Percentiles rank a stretch among this genome's conserved stretches.
Conservation (phyloP, 768 basidiomycete species). For the Pilatotrama ljubarskyi region DNA sequence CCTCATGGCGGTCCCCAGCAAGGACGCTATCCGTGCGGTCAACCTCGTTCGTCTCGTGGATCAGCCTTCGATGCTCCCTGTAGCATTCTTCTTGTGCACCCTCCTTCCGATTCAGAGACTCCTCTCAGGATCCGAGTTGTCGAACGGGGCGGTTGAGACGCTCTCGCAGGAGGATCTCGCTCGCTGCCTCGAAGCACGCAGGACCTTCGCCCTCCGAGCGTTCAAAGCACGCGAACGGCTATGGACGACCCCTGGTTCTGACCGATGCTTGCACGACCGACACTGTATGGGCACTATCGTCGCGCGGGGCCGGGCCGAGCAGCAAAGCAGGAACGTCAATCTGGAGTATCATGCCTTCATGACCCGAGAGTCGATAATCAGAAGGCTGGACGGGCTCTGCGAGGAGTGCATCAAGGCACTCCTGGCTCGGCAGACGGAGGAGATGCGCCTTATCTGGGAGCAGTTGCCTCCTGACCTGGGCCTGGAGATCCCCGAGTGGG, state of each 20-base stretch:
- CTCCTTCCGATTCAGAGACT: constrained; percentile 27
- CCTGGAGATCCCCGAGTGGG: background rate
- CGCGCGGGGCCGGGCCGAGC: too few relatives aligned
- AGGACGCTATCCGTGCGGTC: constrained; percentile 1
- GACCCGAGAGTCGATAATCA: too few relatives aligned
- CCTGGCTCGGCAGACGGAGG: background rate
- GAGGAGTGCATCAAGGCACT: background rate
- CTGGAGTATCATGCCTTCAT: too few relatives aligned
- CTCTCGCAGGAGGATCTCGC: background rate
- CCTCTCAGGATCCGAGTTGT: background rate
- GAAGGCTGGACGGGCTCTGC: background rate
- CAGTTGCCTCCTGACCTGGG: background rate
- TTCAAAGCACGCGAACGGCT: background rate
- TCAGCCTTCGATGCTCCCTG: background rate
- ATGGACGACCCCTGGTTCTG: background rate
- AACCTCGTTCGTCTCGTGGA: background rate
- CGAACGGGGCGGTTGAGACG: too few relatives aligned
- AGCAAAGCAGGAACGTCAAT: too few relatives aligned
- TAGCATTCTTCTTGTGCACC: background rate
- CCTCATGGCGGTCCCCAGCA: background rate
- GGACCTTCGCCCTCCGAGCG: background rate
- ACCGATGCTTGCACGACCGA: too few relatives aligned
- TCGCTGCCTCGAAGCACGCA: background rate
- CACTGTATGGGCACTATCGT: too few relatives aligned
- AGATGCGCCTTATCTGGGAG: constrained; percentile 21